Percentiles rank a stretch among this genome's conserved stretches.
Conservation (phyloP, 2,329 filamentous ascomycete species). For the Pestalotiopsis sp. region DNA sequence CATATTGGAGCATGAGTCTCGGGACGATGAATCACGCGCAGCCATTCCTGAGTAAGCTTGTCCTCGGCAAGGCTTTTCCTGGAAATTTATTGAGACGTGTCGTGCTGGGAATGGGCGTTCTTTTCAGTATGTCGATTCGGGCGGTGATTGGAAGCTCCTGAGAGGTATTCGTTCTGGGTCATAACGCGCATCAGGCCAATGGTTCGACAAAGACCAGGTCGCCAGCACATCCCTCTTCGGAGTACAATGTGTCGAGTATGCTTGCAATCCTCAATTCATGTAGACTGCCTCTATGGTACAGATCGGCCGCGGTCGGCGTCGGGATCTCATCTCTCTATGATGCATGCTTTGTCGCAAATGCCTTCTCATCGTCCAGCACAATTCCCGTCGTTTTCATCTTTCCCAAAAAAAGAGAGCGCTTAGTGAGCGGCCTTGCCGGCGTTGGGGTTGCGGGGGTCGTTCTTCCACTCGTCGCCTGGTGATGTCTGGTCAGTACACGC, state of each 20-base stretch:
- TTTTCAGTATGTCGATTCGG: no score
- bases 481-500: slow-evolving; percentile 8
- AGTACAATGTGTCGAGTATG: background rate
- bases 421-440: slow-evolving; percentile 51
- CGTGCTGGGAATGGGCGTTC: no score
- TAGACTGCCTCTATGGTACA: slow-evolving; percentile 32
- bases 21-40: no score
- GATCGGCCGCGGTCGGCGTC: slow-evolving; percentile 16
- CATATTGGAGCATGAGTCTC: no score
- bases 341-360: slow-evolving; percentile 14
- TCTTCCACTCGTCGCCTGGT: slow-evolving; percentile 90
- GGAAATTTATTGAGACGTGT: no score
- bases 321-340: slow-evolving; percentile 21
- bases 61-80: no score
- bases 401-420: slow-evolving; percentile 10
- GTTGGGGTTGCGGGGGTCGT: slow-evolving; percentile 87
- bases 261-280: slow-evolving; percentile 19
- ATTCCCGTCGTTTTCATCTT: slow-evolving; percentile 12
- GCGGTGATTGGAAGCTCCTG: no score
- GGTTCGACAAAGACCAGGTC: background rate
- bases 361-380: background rate
- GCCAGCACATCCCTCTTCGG: background rate
- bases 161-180: background rate
- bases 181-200: background rate
- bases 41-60: no score